A percentile compares a stretch with the other conserved stretches of the same genome.
Conservation (phyloP, 208 protist species). For the Polymyxa betae region DNA sequence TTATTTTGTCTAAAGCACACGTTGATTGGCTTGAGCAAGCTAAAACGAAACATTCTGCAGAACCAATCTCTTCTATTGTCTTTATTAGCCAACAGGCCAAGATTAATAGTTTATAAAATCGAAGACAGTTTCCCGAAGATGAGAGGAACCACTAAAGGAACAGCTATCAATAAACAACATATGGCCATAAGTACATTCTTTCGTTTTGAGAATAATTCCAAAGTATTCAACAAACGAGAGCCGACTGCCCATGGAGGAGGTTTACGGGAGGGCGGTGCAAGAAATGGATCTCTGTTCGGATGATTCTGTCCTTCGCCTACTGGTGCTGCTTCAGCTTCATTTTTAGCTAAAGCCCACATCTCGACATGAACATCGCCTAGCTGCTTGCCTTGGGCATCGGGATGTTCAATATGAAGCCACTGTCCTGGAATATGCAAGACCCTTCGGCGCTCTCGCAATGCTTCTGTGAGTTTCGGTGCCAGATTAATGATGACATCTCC, state of each 20-base stretch:
- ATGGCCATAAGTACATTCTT: conserved; percentile 14
- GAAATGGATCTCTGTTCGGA: conserved; percentile 29
- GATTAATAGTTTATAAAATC: too few species aligned
- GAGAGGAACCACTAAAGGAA: background rate
- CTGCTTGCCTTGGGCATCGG: background rate
- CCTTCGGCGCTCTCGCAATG: background rate
- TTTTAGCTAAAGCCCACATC: background rate
- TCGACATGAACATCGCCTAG: conserved; percentile 23
- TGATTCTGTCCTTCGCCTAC: conserved; percentile 34
- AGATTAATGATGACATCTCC: conserved; percentile 28
- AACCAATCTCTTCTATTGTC: too few species aligned
- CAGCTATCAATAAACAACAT: background rate
- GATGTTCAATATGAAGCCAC: background rate
- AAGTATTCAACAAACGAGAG: background rate
- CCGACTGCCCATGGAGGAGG: conserved; percentile 35
- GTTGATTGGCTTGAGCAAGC: too few species aligned
- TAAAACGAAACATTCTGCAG: too few species aligned
- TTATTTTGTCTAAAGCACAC: too few species aligned
- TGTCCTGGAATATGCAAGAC: background rate
- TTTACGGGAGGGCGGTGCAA: conserved; percentile 11
- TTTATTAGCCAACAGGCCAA: too few species aligned
- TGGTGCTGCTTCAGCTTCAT: background rate
- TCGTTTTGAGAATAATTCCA: background rate
- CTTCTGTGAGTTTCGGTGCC: background rate
- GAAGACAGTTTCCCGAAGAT: background rate